A percentile compares a stretch with the other conserved stretches of the same genome.
phyloP scores from a whole-genome alignment of 2,329 filamentous ascomycete genomes.

The Pseudophaeomoniella oleicola region DNA sequence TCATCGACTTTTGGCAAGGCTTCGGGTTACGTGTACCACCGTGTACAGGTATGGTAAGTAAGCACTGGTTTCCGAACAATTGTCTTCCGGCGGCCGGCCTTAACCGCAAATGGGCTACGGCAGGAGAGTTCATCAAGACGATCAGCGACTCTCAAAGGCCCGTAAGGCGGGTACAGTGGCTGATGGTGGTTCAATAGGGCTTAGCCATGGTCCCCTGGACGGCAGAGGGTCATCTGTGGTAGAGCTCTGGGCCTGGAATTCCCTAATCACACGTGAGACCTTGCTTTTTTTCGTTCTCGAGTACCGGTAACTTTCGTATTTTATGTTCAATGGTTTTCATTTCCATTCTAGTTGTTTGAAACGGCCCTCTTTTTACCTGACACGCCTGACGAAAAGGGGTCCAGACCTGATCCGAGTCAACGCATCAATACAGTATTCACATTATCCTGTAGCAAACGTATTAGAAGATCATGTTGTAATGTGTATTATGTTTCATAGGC shows the following conservation, averaged over 20 bases:
- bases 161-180: too few relatives aligned
- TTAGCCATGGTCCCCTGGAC: background rate
- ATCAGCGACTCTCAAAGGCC: background rate
- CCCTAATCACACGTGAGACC: background rate
- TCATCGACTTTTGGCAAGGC: background rate
- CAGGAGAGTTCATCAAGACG: background rate
- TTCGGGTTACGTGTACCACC: background rate
- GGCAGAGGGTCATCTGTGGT: background rate
- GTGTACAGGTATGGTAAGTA: background rate
- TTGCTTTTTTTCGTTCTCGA: too few relatives aligned
- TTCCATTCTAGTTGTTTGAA: too few relatives aligned
- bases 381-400: background rate
- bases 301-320: too few relatives aligned
- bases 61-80: background rate
- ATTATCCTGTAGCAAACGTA: too few relatives aligned
- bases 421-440: too few relatives aligned
- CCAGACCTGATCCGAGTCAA: too few relatives aligned
- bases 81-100: background rate
- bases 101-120: background rate
- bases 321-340: too few relatives aligned
- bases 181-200: too few relatives aligned
- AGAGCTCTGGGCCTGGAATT: background rate
- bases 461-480: too few relatives aligned
- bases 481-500: too few relatives aligned
- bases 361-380: too few relatives aligned